Evolutionary conservation across 345 rosid species (phyloP).

Genomic region (Mangifera indica): DNA sequence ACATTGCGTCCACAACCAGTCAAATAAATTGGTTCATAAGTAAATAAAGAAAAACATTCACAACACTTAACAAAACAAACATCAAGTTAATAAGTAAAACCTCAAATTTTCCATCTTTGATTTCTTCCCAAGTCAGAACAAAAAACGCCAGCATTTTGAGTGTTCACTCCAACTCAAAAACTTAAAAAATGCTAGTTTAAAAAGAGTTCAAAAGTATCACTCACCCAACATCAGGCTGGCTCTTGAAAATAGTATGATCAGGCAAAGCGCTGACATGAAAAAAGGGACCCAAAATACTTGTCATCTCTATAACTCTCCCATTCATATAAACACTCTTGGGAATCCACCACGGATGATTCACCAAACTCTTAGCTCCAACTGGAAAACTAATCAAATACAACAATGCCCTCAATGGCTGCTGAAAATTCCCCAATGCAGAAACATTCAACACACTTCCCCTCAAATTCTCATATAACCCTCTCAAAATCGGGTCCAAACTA

Average conservation of each 20-base stretch:
- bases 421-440: slow-evolving; percentile 82
- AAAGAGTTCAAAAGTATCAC: slow-evolving; percentile 22
- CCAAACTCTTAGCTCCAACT: slow-evolving; percentile 73
- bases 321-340: slow-evolving; percentile 82
- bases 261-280: slow-evolving; percentile 94
- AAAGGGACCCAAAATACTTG: slow-evolving; percentile 94
- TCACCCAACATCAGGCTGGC: slow-evolving; percentile 98
- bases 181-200: not conserved
- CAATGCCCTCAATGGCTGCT: slow-evolving; percentile 85
- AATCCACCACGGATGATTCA: slow-evolving; percentile 91
- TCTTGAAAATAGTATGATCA: slow-evolving; percentile 76
- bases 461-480: slow-evolving; percentile 83
- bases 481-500: slow-evolving; percentile 71
- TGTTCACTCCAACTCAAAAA: not conserved
- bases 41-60: not conserved
- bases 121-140: not conserved
- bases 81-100: not conserved
- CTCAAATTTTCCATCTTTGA: not conserved
- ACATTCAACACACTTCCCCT: slow-evolving; percentile 76
- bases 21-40: not conserved
- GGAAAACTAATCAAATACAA: slow-evolving; percentile 69
- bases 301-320: slow-evolving; percentile 93
- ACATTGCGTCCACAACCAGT: slow-evolving; percentile 6
- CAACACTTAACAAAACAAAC: too few relatives aligned
- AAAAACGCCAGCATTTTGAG: not conserved